Evolutionary conservation across 225 moss, liverwort and hornwort genomes (phyloP), one percentile per base, ranked within the genome.

Genomic region (Antitrichia curtipendula): DNA sequence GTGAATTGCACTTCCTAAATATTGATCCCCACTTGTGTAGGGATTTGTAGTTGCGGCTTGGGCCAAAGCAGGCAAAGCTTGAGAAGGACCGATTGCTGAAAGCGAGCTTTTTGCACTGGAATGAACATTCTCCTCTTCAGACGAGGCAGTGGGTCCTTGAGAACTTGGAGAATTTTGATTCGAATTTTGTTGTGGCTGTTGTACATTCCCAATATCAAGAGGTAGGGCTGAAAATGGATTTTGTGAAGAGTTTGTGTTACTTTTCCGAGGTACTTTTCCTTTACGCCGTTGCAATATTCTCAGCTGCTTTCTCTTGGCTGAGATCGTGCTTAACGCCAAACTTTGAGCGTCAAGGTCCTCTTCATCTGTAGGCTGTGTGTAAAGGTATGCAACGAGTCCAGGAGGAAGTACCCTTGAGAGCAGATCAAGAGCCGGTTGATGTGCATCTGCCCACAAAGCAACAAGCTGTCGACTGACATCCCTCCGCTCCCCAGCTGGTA

Each of bases 401-500:
- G 97, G 97, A 70, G 97, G 97, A 57, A 97, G 74, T 53, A 95
- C 93, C 49, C 97, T 95, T 60, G 97, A 97, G 78, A 97, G 95
- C 63, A 97, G 89, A 89, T 95, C 97, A 54, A 96, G 88, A 47
- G 97, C 97, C 80, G 97, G 93, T 90, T 95, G 97, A 90, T 97
- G 95, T 75, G 96, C 97, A 92, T 97, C 97, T 84, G 96, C 97
- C 97, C 97, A 97, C 59, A 97, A 91, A 63, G 97, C 97, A 84
- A 97, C 97, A 28, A 97, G 95, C 88, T 97, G 97, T 68, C 96
- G 93, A 86, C 97, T 97, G 69, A 97, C 97, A 82, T 96, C 97
- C 86, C 95, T 94, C 84, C 97, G 92, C 85, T 97, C 97, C 84
- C 96, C 96, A 75, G 92, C 63, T 58, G 90, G 92, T 84, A 97